Base-by-base conservation (phyloP, 495 filamentous ascomycete species). In the Hypoxylon perforatum region DNA sequence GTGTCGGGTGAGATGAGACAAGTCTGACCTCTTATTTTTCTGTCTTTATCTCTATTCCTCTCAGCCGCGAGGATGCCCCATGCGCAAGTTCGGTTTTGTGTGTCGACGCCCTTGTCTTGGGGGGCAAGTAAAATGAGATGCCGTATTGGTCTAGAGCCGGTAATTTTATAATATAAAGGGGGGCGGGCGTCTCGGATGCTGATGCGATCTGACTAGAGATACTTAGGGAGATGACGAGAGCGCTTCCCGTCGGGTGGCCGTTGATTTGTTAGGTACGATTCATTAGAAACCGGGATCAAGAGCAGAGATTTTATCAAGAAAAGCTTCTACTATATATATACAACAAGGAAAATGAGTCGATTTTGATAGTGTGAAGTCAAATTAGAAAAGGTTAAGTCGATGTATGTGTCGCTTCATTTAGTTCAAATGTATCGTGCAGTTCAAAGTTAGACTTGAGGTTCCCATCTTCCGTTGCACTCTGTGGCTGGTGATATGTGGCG, bases 1-100 rank as follows among this genome's bases (percentile, higher is more conserved):
- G 60, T 36, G 30, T 69, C 56, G 66, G 61, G 55, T 64, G 56
- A 69, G 66, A 69, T 55, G 61, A 69, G 66, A 69, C 66, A 64
- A 17, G 66, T 69, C 45, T 69, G 46, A 53, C 28, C 49, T 41
- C 50, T 9, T 36, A 33, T 49, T 49, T 35, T 44, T 49, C n/a
- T 33, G 22, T 47, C 52, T 52, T 30, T 47, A 19, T 44, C n/a
- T 46, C 53, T 36, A 12, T 44, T n/a, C n/a, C n/a, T 48, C 60
- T 44, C 5, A 51, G 51, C 44, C 41, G 35, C 23, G 44, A 55
- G 49, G 45, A 54, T 69, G 42, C 63, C 45, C 54, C 61, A 33
- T 69, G 55, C 63, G 51, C 42, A 25, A 42, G 23, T 47, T 39
- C 48, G 19, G 12, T 48, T n/a, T 47, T n/a, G 39, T 44, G 36